These are phyloP conservation scores for Aureoboletus auriporus DNA, from an alignment of 768 basidiomycete genomes.

Conservation along the genomic window DNA sequence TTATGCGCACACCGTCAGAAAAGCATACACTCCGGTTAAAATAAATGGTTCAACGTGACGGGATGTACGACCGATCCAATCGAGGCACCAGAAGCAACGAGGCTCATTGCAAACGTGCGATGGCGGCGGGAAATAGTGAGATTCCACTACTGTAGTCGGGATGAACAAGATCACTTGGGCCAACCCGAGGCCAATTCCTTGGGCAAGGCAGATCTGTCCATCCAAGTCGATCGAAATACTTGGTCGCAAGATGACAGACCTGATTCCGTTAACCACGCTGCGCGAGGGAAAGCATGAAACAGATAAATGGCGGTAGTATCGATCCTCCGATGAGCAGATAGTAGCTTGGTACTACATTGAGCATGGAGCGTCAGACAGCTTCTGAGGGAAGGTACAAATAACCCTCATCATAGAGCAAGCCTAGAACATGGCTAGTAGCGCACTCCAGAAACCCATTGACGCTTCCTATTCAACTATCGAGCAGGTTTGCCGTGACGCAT, in stretches of 20 bases:
- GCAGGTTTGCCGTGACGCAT: not conserved
- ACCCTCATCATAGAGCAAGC: constrained; percentile 47
- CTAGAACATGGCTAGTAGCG: constrained; percentile 37
- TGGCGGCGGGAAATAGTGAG: constrained; percentile 42
- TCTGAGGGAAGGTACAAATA: constrained; percentile 37
- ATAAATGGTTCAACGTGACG: too few relatives aligned
- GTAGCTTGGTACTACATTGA: constrained; percentile 29
- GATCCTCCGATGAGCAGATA: constrained; percentile 43
- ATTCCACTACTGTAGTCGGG: constrained; percentile 40
- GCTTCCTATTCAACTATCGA: constrained; percentile 42
- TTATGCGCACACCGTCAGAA: too few relatives aligned
- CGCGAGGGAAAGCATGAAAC: constrained; percentile 45
- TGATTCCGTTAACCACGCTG: constrained; percentile 41
- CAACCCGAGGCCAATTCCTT: constrained; percentile 46
- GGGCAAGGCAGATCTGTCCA: constrained; percentile 42
- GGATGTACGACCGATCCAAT: constrained; percentile 23
- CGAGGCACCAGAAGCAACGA: constrained; percentile 38
- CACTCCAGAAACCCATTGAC: constrained; percentile 39
- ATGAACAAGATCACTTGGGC: constrained; percentile 44
- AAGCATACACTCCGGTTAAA: too few relatives aligned
- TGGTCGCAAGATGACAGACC: constrained; percentile 24
- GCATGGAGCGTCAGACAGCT: not conserved
- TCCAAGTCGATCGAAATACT: not conserved
- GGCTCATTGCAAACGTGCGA: constrained; percentile 42
- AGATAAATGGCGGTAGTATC: constrained; percentile 37